A percentile compares a stretch with the other conserved stretches of the same genome.
phyloP scores from a whole-genome alignment of 305 asterid species.

The Plantago coronopus region DNA sequence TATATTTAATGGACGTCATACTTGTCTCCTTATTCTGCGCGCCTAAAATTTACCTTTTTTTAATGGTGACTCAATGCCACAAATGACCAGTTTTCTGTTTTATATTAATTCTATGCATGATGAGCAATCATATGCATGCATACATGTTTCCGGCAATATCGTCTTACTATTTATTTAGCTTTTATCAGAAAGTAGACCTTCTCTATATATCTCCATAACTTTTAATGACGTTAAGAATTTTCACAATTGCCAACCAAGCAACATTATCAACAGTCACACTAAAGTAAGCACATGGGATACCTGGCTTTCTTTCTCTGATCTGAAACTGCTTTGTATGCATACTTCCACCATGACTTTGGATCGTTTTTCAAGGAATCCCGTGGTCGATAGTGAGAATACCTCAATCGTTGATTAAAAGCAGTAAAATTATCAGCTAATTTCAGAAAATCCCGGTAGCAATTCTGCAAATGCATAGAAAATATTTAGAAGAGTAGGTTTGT shows the following conservation, averaged over 20 bases:
- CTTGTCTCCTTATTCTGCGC: too few relatives aligned
- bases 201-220: slow-evolving; percentile 11
- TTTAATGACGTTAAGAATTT: not conserved
- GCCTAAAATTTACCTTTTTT: too few relatives aligned
- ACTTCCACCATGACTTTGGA: slow-evolving; percentile 96
- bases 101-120: not conserved
- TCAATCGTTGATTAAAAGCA: slow-evolving; percentile 85
- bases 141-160: slow-evolving; percentile 17
- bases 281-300: slow-evolving; percentile 33
- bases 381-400: slow-evolving; percentile 88
- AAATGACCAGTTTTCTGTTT: not conserved
- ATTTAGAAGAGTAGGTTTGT: slow-evolving; percentile 11
- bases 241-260: slow-evolving; percentile 11
- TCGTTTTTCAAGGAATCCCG: slow-evolving; percentile 50
- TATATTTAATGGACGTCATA: too few relatives aligned
- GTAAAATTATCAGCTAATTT: slow-evolving; percentile 93
- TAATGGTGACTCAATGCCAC: not conserved
- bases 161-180: slow-evolving; percentile 12
- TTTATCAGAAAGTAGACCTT: slow-evolving; percentile 4
- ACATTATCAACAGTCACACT: not conserved
- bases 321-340: slow-evolving; percentile 66
- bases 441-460: slow-evolving; percentile 78
- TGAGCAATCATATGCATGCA: slow-evolving; percentile 9
- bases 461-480: slow-evolving; percentile 41
- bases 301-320: slow-evolving; percentile 83